phyloP scores from a whole-genome alignment of 257 asterid species.

The Scutellaria barbata region DNA sequence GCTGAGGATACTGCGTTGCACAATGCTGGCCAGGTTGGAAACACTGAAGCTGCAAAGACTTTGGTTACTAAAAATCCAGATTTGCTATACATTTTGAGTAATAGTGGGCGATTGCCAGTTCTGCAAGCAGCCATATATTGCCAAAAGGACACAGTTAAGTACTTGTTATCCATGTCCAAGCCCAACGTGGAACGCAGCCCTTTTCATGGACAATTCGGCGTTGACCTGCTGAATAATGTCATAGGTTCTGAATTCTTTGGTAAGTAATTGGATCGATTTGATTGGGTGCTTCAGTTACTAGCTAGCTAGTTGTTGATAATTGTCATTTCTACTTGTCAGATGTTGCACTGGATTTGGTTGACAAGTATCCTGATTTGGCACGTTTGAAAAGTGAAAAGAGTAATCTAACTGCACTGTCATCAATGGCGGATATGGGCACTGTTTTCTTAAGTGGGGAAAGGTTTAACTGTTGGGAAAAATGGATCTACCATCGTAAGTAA shows the following conservation, averaged over 20 bases:
- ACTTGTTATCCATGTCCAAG: slow-evolving; percentile 7
- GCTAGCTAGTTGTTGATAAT: not conserved
- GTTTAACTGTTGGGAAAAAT: slow-evolving; percentile 5
- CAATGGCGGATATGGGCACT: not conserved
- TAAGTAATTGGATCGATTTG: not conserved
- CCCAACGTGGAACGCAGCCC: not conserved
- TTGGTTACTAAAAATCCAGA: not conserved
- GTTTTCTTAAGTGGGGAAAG: not conserved
- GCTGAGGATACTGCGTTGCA: slow-evolving; percentile 27
- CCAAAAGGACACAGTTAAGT: not conserved
- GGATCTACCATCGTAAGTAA: slow-evolving; percentile 1
- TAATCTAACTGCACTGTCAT: not conserved
- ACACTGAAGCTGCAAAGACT: slow-evolving; percentile 2
- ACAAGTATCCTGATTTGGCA: slow-evolving; percentile 23
- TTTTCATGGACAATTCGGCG: not conserved
- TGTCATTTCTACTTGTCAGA: not conserved
- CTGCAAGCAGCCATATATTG: not conserved
- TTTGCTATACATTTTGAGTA: not conserved
- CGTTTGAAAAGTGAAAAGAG: not conserved
- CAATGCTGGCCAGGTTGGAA: slow-evolving; percentile 14
- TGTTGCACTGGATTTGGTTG: slow-evolving; percentile 33
- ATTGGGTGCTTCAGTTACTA: no score
- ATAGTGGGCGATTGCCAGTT: not conserved
- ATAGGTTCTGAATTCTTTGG: slow-evolving; percentile 21
- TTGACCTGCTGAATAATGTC: not conserved